These are phyloP conservation scores for Eutypa lata DNA, from an alignment of 2,329 filamentous ascomycete genomes.

Conservation along the genomic window DNA sequence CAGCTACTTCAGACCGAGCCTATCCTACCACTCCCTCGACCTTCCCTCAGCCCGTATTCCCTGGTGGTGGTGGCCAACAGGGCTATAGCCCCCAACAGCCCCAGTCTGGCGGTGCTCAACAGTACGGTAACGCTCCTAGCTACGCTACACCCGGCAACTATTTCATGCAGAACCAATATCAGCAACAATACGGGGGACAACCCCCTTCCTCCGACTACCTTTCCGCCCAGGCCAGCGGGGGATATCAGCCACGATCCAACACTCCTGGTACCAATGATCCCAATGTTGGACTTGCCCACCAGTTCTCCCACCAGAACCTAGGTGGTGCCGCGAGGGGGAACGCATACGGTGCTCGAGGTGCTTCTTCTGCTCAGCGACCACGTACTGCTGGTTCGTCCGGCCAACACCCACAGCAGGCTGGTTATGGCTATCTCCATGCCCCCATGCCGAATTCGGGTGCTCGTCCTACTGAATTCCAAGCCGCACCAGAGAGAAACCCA, in stretches of 20 bases:
- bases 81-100: constrained; percentile 47
- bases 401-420: constrained; percentile 56
- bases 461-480: constrained; percentile 67
- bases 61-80: constrained; percentile 35
- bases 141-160: constrained; percentile 52
- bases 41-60: constrained; percentile 85
- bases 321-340: constrained; percentile 67
- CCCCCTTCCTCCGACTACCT: constrained; percentile 23
- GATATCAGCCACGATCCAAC: constrained; percentile 51
- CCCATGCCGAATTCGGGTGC: constrained; percentile 61
- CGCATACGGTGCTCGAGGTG: constrained; percentile 65
- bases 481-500: constrained; percentile 80
- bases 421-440: constrained; percentile 63
- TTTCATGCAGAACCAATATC: constrained; percentile 61
- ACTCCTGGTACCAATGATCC: constrained; percentile 70
- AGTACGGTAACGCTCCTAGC: constrained; percentile 39
- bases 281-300: constrained; percentile 87
- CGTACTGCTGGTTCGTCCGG: constrained; percentile 73
- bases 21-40: constrained; percentile 92
- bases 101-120: constrained; percentile 31
- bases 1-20: constrained; percentile 59
- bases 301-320: constrained; percentile 95
- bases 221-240: constrained; percentile 23
- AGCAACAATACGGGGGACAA: constrained; percentile 32
- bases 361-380: constrained; percentile 72